Conservation (phyloP, 2,329 filamentous ascomycete genomes). For the Apiospora aurea region DNA sequence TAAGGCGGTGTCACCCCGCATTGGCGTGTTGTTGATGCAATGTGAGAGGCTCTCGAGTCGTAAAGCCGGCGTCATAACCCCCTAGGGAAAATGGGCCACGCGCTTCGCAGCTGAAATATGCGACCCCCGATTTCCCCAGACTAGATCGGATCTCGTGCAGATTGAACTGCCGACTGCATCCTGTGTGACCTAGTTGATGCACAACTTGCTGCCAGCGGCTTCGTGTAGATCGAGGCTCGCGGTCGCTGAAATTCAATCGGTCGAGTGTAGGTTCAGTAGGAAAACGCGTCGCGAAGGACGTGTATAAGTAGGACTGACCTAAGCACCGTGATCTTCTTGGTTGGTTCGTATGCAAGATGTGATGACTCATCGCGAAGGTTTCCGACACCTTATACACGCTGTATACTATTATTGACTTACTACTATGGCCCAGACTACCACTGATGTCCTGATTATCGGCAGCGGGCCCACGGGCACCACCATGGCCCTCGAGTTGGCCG, state of each 20-base stretch:
- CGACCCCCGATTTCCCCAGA: background rate
- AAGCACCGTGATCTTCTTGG: background rate
- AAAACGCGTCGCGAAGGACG: background rate
- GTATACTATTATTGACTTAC: background rate
- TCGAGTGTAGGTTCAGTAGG: background rate
- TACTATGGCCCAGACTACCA: constrained; percentile 8
- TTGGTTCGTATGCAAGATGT: background rate
- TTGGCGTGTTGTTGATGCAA: constrained; percentile 1
- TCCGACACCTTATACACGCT: background rate
- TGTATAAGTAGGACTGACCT: constrained; percentile 1
- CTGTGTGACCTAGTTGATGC: background rate
- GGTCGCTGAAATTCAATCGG: background rate
- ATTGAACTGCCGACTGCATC: background rate
- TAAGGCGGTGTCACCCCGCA: background rate
- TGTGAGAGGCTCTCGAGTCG: constrained; percentile 4
- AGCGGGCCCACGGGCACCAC: constrained; percentile 36
- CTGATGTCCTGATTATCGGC: constrained; percentile 36
- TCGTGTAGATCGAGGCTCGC: background rate
- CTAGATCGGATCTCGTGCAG: background rate
- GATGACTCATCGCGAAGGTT: background rate
- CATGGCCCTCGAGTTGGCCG: constrained; percentile 36
- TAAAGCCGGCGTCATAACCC: constrained; percentile 9
- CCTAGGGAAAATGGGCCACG: background rate
- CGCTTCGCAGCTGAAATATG: constrained; percentile 7
- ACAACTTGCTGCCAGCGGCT: background rate